phyloP scores from a whole-genome alignment of 352 stramenopile species.

The Aphanomyces cochlioides region DNA sequence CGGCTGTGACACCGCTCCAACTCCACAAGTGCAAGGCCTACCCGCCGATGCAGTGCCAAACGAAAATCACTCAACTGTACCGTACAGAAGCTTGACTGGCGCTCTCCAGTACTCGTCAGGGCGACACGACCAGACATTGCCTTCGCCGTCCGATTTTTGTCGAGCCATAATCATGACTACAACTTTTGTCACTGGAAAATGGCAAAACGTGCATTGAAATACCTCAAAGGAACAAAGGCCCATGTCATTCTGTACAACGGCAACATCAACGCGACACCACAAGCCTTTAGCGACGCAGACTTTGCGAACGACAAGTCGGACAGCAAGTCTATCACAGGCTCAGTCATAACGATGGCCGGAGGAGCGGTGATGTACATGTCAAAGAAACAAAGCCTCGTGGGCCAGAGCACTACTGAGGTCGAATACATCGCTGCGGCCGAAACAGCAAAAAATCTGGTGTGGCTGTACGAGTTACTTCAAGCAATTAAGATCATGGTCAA shows the following conservation, averaged over 20 bases:
- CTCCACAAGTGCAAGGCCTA: neutral
- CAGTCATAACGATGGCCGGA: too few species aligned
- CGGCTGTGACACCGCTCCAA: neutral
- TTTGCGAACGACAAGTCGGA: neutral
- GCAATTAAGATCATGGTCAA: neutral
- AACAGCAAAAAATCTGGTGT: neutral
- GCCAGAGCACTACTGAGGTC: too few species aligned
- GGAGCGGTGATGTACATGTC: too few species aligned
- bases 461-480: neutral
- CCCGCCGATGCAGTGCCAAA: neutral
- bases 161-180: neutral
- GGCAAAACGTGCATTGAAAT: slow-evolving; percentile 5
- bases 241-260: neutral
- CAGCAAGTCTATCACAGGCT: neutral
- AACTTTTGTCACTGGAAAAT: neutral
- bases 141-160: neutral
- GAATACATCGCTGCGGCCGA: neutral
- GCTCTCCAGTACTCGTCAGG: neutral
- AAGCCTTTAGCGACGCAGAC: neutral
- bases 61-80: neutral
- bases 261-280: neutral
- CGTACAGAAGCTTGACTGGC: neutral
- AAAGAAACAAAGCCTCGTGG: too few species aligned
- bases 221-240: neutral
- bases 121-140: slow-evolving; percentile 10